Evolutionary conservation across 129 eudicot species (phyloP).

Genomic region (Centrapalus pauciflorus): DNA sequence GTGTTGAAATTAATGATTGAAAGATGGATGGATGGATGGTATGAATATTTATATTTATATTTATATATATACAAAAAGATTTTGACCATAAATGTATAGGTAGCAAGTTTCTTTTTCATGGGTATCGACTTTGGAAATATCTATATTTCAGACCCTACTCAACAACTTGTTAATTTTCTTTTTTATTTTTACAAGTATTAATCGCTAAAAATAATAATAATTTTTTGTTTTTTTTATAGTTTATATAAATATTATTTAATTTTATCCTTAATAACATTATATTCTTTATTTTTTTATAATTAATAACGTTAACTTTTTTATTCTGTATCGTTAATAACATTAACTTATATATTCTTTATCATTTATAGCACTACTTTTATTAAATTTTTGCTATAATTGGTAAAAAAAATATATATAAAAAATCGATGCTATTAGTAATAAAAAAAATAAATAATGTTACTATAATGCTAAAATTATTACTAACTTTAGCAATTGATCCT

Average conservation of each 20-base stretch:
- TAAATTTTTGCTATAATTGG: no score
- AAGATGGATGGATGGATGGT: background rate
- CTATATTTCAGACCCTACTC: slow-evolving; percentile 26
- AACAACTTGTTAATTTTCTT: slow-evolving; percentile 2
- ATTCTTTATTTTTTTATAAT: background rate
- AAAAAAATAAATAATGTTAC: no score
- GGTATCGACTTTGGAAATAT: slow-evolving; percentile 25
- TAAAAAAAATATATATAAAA: no score
- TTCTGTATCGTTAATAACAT: no score
- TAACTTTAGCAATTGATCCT: no score
- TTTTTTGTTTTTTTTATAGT: background rate
- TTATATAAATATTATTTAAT: no score
- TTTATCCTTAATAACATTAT: no score
- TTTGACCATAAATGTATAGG: slow-evolving; percentile 31
- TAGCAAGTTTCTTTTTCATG: slow-evolving; percentile 33
- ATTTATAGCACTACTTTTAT: no score
- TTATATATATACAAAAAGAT: background rate
- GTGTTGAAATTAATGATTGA: slow-evolving; percentile 23
- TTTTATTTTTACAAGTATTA: background rate
- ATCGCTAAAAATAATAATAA: background rate
- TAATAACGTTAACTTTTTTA: background rate
- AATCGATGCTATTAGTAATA: no score
- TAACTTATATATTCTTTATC: no score
- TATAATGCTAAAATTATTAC: no score
- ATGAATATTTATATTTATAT: background rate